Evolutionary conservation across 495 filamentous ascomycete genomes (phyloP), one percentile per base, ranked within the genome.

Genomic region (Xylaria curta): DNA sequence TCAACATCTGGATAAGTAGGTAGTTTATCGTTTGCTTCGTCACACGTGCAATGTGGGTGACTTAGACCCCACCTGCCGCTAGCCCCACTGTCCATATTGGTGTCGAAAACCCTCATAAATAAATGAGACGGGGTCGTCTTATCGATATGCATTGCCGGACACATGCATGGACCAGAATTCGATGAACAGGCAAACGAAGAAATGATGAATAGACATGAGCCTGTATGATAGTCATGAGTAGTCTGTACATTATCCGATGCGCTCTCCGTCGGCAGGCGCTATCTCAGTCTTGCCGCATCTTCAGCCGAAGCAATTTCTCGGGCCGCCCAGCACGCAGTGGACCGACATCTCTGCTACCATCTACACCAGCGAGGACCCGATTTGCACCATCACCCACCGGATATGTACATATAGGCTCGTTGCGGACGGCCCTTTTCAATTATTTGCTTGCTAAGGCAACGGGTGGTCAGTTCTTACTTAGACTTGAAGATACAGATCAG

Each of bases 311-410:
- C 58, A 74, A 72, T 47, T 76, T 77, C 69, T 66, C 73, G 28
- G 74, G 73, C 33, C 73, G 75, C 42, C 71, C 69, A 68, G 19
- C 28, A 26, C 60, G 42, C 53, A 53, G 44, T n/a, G 28, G 24
- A 46, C 42, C 72, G 49, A 26, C 24, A 24, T 44, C 58, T 24
- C 63, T 58, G 59, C 82, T 89, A 38, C 91, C 92, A 60, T 80
- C 85, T 9, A 78, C 74, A 0, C 94, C 96, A 56, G 94, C 92
- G 36, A 87, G 96, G 69, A 98, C 96, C 31, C 91, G 96, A 58
- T 99, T 99, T 82, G 96, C 96, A 1, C 96, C 96, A 19, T 98
- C 95, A 3, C 96, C 96, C 3, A 99, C 96, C 9, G 96, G 96
- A 21, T 93, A 94, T 79, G 85, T 98, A 21, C 96, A 99, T 81